Base-by-base conservation (phyloP, 2,329 filamentous ascomycete genomes). In the Exophiala oligosperma region DNA sequence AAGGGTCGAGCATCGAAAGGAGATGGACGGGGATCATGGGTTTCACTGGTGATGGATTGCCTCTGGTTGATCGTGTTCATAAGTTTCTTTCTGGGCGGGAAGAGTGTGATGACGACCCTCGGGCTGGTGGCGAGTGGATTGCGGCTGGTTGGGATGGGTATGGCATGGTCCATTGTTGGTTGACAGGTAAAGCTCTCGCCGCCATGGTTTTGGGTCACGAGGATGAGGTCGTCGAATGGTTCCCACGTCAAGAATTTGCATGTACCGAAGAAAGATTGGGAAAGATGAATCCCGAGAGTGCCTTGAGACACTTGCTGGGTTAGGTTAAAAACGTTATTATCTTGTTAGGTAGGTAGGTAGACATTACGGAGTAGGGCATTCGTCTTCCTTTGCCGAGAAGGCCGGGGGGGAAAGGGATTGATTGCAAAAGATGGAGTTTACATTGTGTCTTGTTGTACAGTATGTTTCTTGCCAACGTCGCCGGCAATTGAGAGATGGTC, bases 11-110 rank as follows among this genome's bases (percentile, higher is more conserved):
- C 23, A 40, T 67, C 23, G 67, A 67, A 1, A 69, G 47, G 44
- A 61, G 57, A 7, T 72, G 70, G 70, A 67, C 68, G 3, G 70
- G 70, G 1, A 71, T 71, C 49, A 67, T 72, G 61, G 69, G 68
- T 14, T 59, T 69, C 55, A 71, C 70, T 0, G 63, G 67, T 0
- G 69, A 68, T 56, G 70, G 58, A 6, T 40, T 69, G 14, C 71
- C 71, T 2, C 38, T 70, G 2, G 66, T 73, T 0, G 70, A 70
- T 3, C 61, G 58, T 1, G 51, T 70, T 9, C 56, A 57, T 6
- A 23, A 12, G 3, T 54, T 49, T 43, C 21, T 62, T 24, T 62
- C 60, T 17, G 60, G 60, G 21, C 52, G 60, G 40, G 53, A 56
- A 4, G 56, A 62, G 14, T 60, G 56, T 17, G 17, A 17, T 17